Evolutionary conservation across 192 early-diverging fungal species (phyloP).

Genomic region (Gryganskiella cystojenkinii): DNA sequence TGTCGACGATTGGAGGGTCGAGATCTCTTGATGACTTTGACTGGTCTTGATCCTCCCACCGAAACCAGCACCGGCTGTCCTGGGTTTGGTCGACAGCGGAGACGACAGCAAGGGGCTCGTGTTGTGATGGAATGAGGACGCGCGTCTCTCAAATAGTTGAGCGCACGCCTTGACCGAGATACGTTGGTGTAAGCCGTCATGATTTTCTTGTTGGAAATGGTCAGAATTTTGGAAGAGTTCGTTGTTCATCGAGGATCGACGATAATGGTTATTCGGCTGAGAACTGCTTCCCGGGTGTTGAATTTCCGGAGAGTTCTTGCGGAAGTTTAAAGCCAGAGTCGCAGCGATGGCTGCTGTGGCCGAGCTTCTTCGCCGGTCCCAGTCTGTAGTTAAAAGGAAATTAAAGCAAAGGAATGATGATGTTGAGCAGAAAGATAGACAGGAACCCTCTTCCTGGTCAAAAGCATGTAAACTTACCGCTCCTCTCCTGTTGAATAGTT

Average conservation of each 20-base stretch:
- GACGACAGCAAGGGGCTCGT: neutral
- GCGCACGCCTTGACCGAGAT: constrained; percentile 21
- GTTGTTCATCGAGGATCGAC: neutral
- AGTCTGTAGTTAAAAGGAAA: constrained; percentile 4
- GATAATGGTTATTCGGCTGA: neutral
- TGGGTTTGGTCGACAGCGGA: neutral
- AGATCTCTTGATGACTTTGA: neutral
- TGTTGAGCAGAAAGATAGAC: neutral
- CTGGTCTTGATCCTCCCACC: constrained; percentile 1
- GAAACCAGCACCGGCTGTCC: neutral
- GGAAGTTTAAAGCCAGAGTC: constrained; percentile 29
- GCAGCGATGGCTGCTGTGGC: constrained; percentile 30
- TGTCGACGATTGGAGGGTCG: neutral
- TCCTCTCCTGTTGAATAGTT: constrained; percentile 5
- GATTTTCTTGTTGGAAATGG: neutral
- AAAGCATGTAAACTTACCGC: constrained; percentile 5
- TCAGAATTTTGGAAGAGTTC: too few relatives aligned
- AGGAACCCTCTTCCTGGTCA: too few relatives aligned
- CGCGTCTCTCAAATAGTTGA: constrained; percentile 19
- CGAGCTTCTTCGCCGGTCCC: constrained; percentile 16
- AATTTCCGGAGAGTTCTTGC: constrained; percentile 21
- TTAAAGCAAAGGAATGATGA: neutral
- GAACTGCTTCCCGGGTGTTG: neutral
- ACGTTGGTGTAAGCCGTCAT: neutral
- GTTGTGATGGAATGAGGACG: constrained; percentile 2